These are phyloP conservation scores for Aphanocladium album DNA, from an alignment of 2,329 filamentous ascomycete species.

Conservation along the genomic window DNA sequence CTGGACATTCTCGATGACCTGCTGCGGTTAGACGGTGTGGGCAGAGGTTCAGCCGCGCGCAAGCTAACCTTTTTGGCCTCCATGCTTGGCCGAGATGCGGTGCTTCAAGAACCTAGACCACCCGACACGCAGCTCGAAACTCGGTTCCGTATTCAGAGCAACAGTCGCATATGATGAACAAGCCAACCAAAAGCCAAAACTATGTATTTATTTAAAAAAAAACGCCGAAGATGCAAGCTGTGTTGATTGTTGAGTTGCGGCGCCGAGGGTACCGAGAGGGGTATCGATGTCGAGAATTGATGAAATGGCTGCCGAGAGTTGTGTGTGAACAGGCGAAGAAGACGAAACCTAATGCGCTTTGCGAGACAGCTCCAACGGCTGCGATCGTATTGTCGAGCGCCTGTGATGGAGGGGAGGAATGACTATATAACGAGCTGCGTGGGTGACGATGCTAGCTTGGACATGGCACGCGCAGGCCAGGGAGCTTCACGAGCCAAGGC, in stretches of 20 bases:
- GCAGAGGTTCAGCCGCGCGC: conserved; percentile 1
- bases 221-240: neutral
- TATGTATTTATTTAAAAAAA: neutral
- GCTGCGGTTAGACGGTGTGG: conserved; percentile 18
- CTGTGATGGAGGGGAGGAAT: neutral
- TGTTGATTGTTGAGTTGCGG: neutral
- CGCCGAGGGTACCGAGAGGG: conserved; percentile 8
- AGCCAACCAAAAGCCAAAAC: neutral
- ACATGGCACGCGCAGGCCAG: neutral
- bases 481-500: conserved; percentile 6
- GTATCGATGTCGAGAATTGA: neutral
- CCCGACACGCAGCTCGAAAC: neutral
- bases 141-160: neutral
- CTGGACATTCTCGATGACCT: conserved; percentile 55
- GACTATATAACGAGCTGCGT: neutral
- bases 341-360: neutral
- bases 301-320: neutral
- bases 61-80: conserved; percentile 37
- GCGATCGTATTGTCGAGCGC: neutral
- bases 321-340: neutral
- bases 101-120: neutral
- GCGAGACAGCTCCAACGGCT: neutral
- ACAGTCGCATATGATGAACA: neutral
- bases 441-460: conserved; percentile 7
- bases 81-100: conserved; percentile 23